Evolutionary conservation across 1,139 yeast species (phyloP), one percentile per base, ranked within the genome.

Genomic region (Nakaseomyces uthaithaninus): DNA sequence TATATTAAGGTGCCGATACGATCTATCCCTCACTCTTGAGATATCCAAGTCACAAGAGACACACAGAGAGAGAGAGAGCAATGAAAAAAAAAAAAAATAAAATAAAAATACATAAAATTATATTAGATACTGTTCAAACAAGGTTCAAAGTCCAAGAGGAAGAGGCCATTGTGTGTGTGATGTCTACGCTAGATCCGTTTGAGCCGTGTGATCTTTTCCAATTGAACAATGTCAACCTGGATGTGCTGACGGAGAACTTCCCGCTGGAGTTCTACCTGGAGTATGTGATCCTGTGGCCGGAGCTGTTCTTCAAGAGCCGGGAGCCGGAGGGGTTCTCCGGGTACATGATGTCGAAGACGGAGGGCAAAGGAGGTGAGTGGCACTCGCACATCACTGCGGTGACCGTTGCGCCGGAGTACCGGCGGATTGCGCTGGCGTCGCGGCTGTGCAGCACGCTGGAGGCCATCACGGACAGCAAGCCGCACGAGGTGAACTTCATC

Each of bases 311-410:
- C 71, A 83, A 85, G 58, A 75, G 89, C 11, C 63, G 64, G 5
- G 75, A 79, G 58, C 45, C 46, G 37, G 43, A 40, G 2, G 36
- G 25, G 24, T 45, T 65, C 36, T 75, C 80, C 36, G 93, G 91
- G 0, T 82, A 82, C 54, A 80, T 93, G 94, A 79, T 93, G 76
- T 98, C 94, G n/a, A 93, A 93, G 62, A 80, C 94, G 3, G 98
- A 93, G 61, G 98, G 98, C 1, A 65, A 68, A 17, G 75, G 72
- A 14, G 75, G 72, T 41, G 94, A 87, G 49, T 91, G 96, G 95
- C 99, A 93, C 57, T 77, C 95, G 0, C 99, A 93, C 61, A 87
- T 93, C 43, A 87, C 97, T 0, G 98, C 98, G 0, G 95, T 93
- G 2, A 87, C 98, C 0, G 82, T 93, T 1, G 82, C 82, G 46